Percentiles rank a stretch among this genome's conserved stretches.
These are phyloP conservation scores for Penicillium vulpinum DNA, from an alignment of 2,329 filamentous ascomycete genomes.

Conservation along the genomic window DNA sequence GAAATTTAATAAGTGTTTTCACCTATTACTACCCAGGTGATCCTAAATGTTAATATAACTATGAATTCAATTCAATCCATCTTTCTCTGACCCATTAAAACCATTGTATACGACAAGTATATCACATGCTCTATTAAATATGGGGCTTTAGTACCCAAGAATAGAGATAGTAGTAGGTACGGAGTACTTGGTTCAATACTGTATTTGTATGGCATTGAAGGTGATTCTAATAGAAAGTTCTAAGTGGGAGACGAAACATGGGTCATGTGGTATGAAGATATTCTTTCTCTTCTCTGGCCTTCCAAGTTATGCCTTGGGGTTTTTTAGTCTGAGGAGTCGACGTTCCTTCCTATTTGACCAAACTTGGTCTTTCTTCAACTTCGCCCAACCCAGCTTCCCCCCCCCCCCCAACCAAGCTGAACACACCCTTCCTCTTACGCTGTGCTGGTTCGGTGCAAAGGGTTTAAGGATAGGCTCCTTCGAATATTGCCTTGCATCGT, in stretches of 20 bases:
- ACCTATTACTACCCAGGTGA: neutral
- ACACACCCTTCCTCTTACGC: no score
- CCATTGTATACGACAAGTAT: neutral
- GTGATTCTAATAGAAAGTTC: neutral
- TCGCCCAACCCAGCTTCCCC: no score
- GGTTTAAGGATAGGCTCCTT: no score
- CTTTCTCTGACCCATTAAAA: neutral
- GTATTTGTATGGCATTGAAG: neutral
- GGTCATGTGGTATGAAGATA: no score
- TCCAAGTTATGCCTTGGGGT: no score
- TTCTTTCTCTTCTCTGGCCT: no score
- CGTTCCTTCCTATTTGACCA: no score
- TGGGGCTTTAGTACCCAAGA: neutral
- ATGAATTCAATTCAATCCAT: neutral
- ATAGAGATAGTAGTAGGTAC: neutral
- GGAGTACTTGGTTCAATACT: neutral
- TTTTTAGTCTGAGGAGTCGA: no score
- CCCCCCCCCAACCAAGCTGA: no score
- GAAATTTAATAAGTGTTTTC: conserved; percentile 2
- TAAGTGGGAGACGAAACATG: neutral
- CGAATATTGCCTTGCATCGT: no score
- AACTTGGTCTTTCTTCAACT: no score
- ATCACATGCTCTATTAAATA: neutral
- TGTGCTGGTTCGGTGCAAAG: no score
- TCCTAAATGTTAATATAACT: neutral